Evolutionary conservation across 345 rosid species (phyloP).

Genomic region (Gossypium arboreum): DNA sequence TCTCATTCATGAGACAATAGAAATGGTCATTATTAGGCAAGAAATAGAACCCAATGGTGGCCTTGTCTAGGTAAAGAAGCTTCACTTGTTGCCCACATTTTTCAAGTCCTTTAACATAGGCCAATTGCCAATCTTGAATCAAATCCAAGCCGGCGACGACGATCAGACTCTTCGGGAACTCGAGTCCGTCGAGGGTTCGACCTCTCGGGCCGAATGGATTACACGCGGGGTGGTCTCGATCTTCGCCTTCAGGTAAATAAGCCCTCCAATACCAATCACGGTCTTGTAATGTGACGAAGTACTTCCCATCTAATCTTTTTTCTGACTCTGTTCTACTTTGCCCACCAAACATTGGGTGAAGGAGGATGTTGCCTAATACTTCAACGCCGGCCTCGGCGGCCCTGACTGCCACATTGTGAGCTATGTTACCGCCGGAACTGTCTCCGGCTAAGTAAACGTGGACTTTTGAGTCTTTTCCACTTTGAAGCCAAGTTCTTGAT

Average conservation of each 20-base stretch:
- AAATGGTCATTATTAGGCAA: constrained; percentile 82
- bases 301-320: constrained; percentile 65
- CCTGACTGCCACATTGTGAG: constrained; percentile 75
- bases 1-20: constrained; percentile 77
- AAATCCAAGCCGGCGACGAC: constrained; percentile 92
- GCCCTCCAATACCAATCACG: constrained; percentile 99
- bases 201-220: constrained; percentile 90
- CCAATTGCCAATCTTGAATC: constrained; percentile 88
- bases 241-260: constrained; percentile 73
- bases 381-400: constrained; percentile 55
- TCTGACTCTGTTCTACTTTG: constrained; percentile 70
- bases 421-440: constrained; percentile 93
- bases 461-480: constrained; percentile 66
- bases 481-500: constrained; percentile 72
- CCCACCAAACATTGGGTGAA: constrained; percentile 91
- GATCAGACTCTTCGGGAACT: constrained; percentile 77
- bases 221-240: constrained; percentile 88
- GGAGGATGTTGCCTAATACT: constrained; percentile 76
- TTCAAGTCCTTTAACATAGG: constrained; percentile 69
- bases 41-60: constrained; percentile 91
- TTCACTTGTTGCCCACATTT: constrained; percentile 55
- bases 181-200: constrained; percentile 35
- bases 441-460: constrained; percentile 84
- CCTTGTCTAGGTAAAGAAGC: constrained; percentile 64
- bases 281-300: constrained; percentile 76